Conservation (phyloP, 2,329 filamentous ascomycete species). For the Stagonosporopsis cucurbitacearum region DNA sequence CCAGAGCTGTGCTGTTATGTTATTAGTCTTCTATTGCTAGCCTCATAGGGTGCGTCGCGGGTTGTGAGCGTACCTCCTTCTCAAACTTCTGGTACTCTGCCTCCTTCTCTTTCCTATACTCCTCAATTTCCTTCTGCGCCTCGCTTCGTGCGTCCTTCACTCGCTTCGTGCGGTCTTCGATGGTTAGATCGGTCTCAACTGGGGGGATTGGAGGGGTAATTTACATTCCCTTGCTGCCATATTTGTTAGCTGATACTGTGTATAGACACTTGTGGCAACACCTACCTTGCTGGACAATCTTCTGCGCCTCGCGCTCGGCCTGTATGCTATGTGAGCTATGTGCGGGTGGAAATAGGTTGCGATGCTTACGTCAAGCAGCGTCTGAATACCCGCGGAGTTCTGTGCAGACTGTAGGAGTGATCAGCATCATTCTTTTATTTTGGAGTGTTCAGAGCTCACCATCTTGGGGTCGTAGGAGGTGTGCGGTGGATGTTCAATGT, state of each 20-base stretch:
- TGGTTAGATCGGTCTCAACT: conserved; percentile 28
- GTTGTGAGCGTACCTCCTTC: conserved; percentile 65
- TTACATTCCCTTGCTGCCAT: conserved; percentile 83
- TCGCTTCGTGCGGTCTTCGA: conserved; percentile 86
- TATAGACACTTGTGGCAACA: too few species aligned
- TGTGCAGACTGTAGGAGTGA: conserved; percentile 77
- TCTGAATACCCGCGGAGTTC: conserved; percentile 98
- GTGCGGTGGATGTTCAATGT: conserved; percentile 27
- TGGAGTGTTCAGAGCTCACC: conserved; percentile 20
- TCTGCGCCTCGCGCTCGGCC: conserved; percentile 98
- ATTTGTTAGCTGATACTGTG: conserved; percentile 23
- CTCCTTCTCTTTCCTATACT: conserved; percentile 89
- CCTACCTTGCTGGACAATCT: conserved; percentile 96
- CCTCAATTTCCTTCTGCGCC: conserved; percentile 96
- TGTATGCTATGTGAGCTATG: conserved; percentile 56
- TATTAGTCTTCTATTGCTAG: conserved; percentile 24
- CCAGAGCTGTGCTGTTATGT: conserved; percentile 80
- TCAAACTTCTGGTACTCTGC: conserved; percentile 95
- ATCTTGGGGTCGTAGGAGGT: conserved; percentile 29
- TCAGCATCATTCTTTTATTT: conserved; percentile 27
- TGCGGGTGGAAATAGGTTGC: conserved; percentile 33
- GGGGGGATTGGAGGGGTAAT: conserved; percentile 16
- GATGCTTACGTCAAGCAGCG: conserved; percentile 87
- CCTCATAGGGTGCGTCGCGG: background rate
- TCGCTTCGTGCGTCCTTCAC: conserved; percentile 96